Conservation (phyloP, 2,329 filamentous ascomycete genomes). For the Aplosporella prunicola region DNA sequence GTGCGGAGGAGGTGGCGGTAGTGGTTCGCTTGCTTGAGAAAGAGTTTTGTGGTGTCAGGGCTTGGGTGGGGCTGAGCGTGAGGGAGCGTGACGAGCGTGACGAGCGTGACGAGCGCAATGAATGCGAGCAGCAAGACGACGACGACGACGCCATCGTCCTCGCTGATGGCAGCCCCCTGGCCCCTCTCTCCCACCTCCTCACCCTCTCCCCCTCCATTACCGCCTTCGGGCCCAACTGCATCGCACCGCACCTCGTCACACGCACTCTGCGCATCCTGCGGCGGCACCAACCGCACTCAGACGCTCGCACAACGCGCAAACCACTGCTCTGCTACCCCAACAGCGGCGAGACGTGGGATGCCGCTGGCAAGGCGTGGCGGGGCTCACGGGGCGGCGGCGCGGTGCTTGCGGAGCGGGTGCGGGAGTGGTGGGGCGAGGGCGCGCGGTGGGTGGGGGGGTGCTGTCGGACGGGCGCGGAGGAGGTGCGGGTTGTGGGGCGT, state of each 20-base stretch:
- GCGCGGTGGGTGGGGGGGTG: constrained; percentile 39
- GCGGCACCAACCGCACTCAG: too few relatives aligned
- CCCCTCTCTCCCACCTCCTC: constrained; percentile 23
- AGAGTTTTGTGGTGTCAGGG: constrained; percentile 28
- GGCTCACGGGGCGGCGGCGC: constrained; percentile 19
- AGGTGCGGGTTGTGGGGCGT: constrained; percentile 27
- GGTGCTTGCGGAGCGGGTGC: constrained; percentile 20
- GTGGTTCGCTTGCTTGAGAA: constrained; percentile 28
- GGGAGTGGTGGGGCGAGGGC: constrained; percentile 27
- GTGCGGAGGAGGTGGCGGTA: constrained; percentile 28
- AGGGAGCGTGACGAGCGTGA: background rate
- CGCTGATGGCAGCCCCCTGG: constrained; percentile 33
- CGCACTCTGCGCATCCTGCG: constrained; percentile 25
- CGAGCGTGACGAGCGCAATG: background rate
- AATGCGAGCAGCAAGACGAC: background rate
- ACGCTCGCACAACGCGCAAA: background rate
- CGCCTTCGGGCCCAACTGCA: constrained; percentile 38
- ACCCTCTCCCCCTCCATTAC: constrained; percentile 25
- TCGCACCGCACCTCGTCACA: constrained; percentile 26
- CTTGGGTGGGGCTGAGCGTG: constrained; percentile 36
- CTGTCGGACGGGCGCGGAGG: constrained; percentile 36
- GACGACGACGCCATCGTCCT: constrained; percentile 24
- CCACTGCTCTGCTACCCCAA: constrained; percentile 15
- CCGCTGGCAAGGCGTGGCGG: constrained; percentile 28
- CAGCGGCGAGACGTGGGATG: constrained; percentile 39